A percentile compares a stretch with the other conserved stretches of the same genome.
These are phyloP conservation scores for Teunomyces pallodes DNA, from an alignment of 805 yeast species.

Conservation along the genomic window DNA sequence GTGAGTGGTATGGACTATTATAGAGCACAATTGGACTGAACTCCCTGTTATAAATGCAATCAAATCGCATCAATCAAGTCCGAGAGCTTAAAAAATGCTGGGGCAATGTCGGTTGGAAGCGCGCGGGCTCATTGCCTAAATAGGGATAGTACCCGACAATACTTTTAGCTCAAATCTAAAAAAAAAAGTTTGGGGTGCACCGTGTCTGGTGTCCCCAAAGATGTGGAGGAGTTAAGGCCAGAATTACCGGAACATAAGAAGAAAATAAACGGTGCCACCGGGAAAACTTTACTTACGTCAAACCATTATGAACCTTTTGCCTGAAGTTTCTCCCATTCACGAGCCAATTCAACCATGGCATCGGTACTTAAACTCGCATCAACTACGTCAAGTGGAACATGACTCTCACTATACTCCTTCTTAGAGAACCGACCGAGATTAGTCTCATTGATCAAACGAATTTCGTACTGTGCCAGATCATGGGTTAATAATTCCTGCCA, in stretches of 20 bases:
- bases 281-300: background rate
- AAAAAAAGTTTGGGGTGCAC: background rate
- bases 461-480: conserved; percentile 39
- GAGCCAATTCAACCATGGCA: conserved; percentile 66
- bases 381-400: conserved; percentile 87
- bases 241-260: too few relatives aligned
- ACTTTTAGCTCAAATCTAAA: background rate
- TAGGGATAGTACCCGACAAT: background rate
- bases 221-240: too few relatives aligned
- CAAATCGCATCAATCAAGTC: background rate
- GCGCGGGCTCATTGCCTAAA: background rate
- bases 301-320: background rate
- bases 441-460: conserved; percentile 66
- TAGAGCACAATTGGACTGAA: background rate
- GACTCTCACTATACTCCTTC: conserved; percentile 84
- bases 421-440: conserved; percentile 75
- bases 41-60: background rate
- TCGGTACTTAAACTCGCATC: conserved; percentile 73
- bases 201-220: too few relatives aligned
- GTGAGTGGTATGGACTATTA: background rate
- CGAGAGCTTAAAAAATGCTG: background rate
- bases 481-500: conserved; percentile 71
- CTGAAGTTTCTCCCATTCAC: conserved; percentile 45
- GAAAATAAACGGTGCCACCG: too few relatives aligned
- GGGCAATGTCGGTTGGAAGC: background rate